Evolutionary conservation across 1,139 yeast species (phyloP).

Genomic region (Magnusiomyces suaveolens): DNA sequence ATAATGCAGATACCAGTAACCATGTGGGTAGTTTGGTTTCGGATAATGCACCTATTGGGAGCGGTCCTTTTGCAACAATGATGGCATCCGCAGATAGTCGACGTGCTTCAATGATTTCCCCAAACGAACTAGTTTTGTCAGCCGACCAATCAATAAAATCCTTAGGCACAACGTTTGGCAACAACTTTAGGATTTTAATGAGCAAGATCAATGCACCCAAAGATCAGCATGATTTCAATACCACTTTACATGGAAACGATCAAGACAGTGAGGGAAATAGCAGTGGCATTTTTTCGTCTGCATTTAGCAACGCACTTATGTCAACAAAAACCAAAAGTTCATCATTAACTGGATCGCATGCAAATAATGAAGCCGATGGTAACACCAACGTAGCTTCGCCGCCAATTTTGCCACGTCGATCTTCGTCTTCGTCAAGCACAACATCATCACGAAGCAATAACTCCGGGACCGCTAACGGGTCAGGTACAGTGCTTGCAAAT

Average conservation of each 20-base stretch:
- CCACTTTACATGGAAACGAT: not conserved
- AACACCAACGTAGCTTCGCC: not conserved
- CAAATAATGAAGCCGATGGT: not conserved
- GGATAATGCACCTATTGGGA: not conserved
- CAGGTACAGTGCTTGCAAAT: not conserved
- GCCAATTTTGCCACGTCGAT: not conserved
- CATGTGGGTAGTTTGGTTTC: not conserved
- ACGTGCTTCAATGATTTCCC: constrained; percentile 15
- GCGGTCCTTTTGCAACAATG: not conserved
- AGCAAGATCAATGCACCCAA: constrained; percentile 21
- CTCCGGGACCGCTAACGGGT: not conserved
- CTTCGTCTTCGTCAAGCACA: not conserved
- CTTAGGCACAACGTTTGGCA: constrained; percentile 28
- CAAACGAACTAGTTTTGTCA: constrained; percentile 25
- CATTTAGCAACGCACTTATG: not conserved
- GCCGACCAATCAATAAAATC: constrained; percentile 29
- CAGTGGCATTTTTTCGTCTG: not conserved
- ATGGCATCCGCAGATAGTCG: constrained; percentile 7
- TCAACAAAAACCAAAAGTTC: not conserved
- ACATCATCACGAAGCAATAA: not conserved
- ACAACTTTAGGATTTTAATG: constrained; percentile 28
- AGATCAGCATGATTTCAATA: not conserved
- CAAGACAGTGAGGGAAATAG: not conserved
- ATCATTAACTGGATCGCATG: not conserved
- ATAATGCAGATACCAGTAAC: not conserved